These are phyloP conservation scores for Boletus bicolor DNA, from an alignment of 768 basidiomycete species.

Conservation along the genomic window DNA sequence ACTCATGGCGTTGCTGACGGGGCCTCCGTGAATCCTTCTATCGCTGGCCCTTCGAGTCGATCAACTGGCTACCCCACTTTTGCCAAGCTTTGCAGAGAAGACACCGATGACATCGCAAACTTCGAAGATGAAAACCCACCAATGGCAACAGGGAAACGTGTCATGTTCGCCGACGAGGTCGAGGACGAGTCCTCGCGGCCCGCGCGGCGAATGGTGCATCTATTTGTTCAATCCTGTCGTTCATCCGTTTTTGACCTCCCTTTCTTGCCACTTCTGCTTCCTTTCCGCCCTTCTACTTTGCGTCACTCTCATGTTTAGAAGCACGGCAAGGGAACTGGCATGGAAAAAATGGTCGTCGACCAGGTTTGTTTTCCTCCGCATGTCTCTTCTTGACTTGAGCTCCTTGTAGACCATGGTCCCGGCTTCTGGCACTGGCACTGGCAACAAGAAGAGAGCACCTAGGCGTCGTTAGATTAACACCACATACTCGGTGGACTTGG, in stretches of 20 bases:
- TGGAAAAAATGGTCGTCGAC: constrained; percentile 15
- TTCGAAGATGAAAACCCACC: constrained; percentile 20
- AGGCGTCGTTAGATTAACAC: constrained; percentile 24
- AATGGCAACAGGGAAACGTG: constrained; percentile 24
- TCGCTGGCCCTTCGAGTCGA: constrained; percentile 19
- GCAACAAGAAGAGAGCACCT: constrained; percentile 20
- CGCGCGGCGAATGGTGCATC: constrained; percentile 26
- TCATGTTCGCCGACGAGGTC: constrained; percentile 20
- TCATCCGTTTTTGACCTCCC: background rate
- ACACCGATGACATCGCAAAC: constrained; percentile 26
- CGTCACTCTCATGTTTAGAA: constrained; percentile 16
- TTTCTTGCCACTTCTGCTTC: background rate
- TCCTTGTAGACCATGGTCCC: constrained; percentile 2
- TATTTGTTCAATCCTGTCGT: background rate
- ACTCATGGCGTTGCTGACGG: constrained; percentile 6
- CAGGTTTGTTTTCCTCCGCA: constrained; percentile 19
- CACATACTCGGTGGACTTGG: background rate
- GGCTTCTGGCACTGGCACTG: background rate
- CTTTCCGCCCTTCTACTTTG: background rate
- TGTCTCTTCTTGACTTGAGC: constrained; percentile 1
- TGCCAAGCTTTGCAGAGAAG: constrained; percentile 25
- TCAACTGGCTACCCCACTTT: constrained; percentile 21
- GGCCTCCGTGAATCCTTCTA: constrained; percentile 6
- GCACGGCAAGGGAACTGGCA: constrained; percentile 16
- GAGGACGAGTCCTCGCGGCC: constrained; percentile 26